These are phyloP conservation scores for Aspergillus campestris DNA, from an alignment of 495 filamentous ascomycete genomes.

Conservation along the genomic window DNA sequence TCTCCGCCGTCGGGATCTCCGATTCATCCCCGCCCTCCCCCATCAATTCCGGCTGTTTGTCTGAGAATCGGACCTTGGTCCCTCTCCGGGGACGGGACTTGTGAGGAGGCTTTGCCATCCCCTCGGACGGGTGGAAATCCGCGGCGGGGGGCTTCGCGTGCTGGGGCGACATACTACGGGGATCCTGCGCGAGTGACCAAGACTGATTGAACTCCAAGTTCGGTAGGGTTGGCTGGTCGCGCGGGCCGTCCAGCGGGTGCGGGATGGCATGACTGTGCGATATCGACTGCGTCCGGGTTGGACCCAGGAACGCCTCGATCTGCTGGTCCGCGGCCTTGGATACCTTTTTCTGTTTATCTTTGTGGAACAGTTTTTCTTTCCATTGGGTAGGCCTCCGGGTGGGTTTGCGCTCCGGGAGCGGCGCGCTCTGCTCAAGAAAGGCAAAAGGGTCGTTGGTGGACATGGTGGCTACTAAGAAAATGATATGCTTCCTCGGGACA, in stretches of 20 bases:
- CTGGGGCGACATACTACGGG: slow-evolving; percentile 9
- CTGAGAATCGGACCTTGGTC: slow-evolving; percentile 61
- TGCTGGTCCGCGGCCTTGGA: slow-evolving; percentile 26
- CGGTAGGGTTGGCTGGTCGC: slow-evolving; percentile 10
- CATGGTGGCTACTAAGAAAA: slow-evolving; percentile 20
- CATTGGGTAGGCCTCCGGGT: slow-evolving; percentile 31
- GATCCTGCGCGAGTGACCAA: slow-evolving; percentile 20
- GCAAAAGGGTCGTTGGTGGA: slow-evolving; percentile 34
- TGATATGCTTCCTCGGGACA: slow-evolving; percentile 3
- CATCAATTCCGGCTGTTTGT: slow-evolving; percentile 63
- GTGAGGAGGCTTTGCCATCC: slow-evolving; percentile 9
- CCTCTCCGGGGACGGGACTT: slow-evolving; percentile 47
- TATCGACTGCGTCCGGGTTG: slow-evolving; percentile 18
- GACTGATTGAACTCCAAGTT: slow-evolving; percentile 14
- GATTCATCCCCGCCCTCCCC: slow-evolving; percentile 83
- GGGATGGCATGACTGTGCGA: slow-evolving; percentile 5
- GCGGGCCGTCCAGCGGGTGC: slow-evolving; percentile 6
- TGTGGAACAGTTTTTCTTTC: slow-evolving; percentile 42
- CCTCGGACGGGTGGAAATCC: slow-evolving; percentile 6
- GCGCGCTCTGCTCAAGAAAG: slow-evolving; percentile 19
- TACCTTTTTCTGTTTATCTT: slow-evolving; percentile 27
- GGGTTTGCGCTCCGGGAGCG: slow-evolving; percentile 25
- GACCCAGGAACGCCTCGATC: slow-evolving; percentile 39
- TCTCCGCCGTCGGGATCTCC: slow-evolving; percentile 57
- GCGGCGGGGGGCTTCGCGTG: slow-evolving; percentile 12